These are phyloP conservation scores for Striga asiatica DNA, from an alignment of 257 asterid species.

Conservation along the genomic window DNA sequence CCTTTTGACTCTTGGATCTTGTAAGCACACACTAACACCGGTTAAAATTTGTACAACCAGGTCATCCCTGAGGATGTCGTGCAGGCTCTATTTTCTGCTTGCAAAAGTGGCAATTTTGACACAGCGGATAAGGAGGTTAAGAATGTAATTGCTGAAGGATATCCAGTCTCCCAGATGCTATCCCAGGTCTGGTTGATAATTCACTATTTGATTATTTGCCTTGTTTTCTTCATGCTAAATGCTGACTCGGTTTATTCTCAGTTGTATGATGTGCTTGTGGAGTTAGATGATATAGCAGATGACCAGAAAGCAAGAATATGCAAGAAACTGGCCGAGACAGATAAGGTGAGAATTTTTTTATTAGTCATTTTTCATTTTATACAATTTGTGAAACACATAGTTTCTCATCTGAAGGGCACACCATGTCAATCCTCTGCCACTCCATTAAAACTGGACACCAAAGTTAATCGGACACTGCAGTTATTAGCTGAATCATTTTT, in stretches of 20 bases:
- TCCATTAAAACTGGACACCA: no score
- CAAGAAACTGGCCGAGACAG: conserved; percentile 88
- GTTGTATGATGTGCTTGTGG: conserved; percentile 64
- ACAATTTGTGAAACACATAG: no score
- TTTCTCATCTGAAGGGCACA: no score
- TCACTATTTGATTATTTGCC: not conserved
- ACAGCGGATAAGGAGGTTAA: conserved; percentile 75
- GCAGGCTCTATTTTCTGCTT: conserved; percentile 54
- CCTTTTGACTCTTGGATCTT: not conserved
- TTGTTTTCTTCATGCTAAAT: not conserved
- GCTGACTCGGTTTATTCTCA: conserved; percentile 37
- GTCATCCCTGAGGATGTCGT: conserved; percentile 66
- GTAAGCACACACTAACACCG: not conserved
- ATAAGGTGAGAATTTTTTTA: conserved; percentile 45
- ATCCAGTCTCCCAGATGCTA: conserved; percentile 86
- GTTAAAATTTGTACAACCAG: conserved; percentile 28
- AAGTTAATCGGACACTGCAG: no score
- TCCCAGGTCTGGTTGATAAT: conserved; percentile 50
- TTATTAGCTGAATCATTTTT: no score
- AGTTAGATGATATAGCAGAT: conserved; percentile 59
- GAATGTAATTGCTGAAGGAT: conserved; percentile 82
- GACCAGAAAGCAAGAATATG: conserved; percentile 83
- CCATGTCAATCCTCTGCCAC: no score
- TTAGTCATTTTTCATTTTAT: not conserved
- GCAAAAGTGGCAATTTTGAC: conserved; percentile 78